Percentiles rank a stretch among this genome's conserved stretches.
Conservation (phyloP, 495 filamentous ascomycete species). For the Endocarpon pusillum region DNA sequence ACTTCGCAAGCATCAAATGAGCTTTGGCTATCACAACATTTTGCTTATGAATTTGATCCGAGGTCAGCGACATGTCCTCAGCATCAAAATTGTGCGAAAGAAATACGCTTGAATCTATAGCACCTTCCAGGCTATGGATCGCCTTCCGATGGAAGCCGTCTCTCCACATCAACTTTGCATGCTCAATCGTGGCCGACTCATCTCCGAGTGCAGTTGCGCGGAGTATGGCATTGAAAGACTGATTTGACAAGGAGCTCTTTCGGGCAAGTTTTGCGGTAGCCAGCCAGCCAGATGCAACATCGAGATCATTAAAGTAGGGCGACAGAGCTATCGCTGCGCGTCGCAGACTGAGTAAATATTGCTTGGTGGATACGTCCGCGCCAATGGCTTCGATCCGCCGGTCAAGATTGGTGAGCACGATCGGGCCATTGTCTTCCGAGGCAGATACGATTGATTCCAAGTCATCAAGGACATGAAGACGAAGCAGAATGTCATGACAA, state of each 20-base stretch:
- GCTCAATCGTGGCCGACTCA: slow-evolving; percentile 74
- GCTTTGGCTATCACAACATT: slow-evolving; percentile 40
- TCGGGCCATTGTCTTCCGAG: slow-evolving; percentile 16
- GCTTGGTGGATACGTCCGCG: slow-evolving; percentile 75
- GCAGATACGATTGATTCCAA: slow-evolving; percentile 58
- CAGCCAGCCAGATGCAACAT: slow-evolving; percentile 75
- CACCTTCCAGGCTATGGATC: slow-evolving; percentile 73
- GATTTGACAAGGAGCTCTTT: slow-evolving; percentile 63
- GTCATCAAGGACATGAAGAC: slow-evolving; percentile 74
- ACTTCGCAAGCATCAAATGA: slow-evolving; percentile 81
- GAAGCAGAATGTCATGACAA: slow-evolving; percentile 65
- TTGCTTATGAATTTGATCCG: slow-evolving; percentile 23
- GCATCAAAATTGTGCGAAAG: slow-evolving; percentile 28
- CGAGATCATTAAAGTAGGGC: slow-evolving; percentile 35
- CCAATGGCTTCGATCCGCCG: slow-evolving; percentile 71
- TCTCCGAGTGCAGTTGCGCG: slow-evolving; percentile 75
- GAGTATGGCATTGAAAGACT: slow-evolving; percentile 83
- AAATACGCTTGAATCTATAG: slow-evolving; percentile 61
- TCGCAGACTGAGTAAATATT: slow-evolving; percentile 78
- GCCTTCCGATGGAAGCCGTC: slow-evolving; percentile 89
- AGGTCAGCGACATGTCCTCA: slow-evolving; percentile 19
- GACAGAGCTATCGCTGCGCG: slow-evolving; percentile 68
- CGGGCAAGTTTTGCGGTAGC: slow-evolving; percentile 70
- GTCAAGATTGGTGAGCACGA: slow-evolving; percentile 42
- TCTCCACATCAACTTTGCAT: slow-evolving; percentile 84